phyloP scores from a whole-genome alignment of 208 protist genomes.

The Leishmania amazonensis region DNA sequence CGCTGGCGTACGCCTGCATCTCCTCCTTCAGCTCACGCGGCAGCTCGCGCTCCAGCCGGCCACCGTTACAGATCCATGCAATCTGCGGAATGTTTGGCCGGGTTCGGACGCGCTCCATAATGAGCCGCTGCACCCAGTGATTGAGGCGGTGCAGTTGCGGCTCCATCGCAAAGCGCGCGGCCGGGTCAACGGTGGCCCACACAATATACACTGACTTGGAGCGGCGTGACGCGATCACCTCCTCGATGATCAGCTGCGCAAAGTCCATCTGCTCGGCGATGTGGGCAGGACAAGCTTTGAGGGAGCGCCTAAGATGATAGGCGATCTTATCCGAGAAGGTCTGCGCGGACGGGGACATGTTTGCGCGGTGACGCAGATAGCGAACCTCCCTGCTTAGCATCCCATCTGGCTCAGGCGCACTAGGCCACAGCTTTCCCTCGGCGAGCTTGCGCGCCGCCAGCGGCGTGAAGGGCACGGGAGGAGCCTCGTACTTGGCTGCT shows the following conservation, averaged over 20 bases:
- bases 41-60: slow-evolving; percentile 77
- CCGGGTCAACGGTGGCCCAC: slow-evolving; percentile 89
- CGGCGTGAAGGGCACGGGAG: slow-evolving; percentile 79
- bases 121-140: slow-evolving; percentile 85
- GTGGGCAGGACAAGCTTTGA: slow-evolving; percentile 84
- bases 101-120: slow-evolving; percentile 77
- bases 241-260: slow-evolving; percentile 89
- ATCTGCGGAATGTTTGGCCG: slow-evolving; percentile 86
- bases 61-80: slow-evolving; percentile 89
- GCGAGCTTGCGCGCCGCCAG: slow-evolving; percentile 86
- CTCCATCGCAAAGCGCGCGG: slow-evolving; percentile 84
- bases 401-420: slow-evolving; percentile 72
- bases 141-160: slow-evolving; percentile 84
- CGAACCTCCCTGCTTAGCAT: slow-evolving; percentile 86
- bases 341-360: slow-evolving; percentile 88
- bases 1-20: slow-evolving; percentile 68
- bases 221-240: slow-evolving; percentile 82
- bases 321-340: slow-evolving; percentile 81
- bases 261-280: slow-evolving; percentile 91
- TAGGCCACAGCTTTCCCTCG: slow-evolving; percentile 85
- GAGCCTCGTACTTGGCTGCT: slow-evolving; percentile 69
- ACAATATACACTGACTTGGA: slow-evolving; percentile 92
- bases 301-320: slow-evolving; percentile 84
- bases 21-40: slow-evolving; percentile 69
- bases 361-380: slow-evolving; percentile 65